Percentiles rank a stretch among this genome's conserved stretches.
phyloP scores from a whole-genome alignment of 805 yeast genomes.

The Grigorovia yakushimaensis region DNA sequence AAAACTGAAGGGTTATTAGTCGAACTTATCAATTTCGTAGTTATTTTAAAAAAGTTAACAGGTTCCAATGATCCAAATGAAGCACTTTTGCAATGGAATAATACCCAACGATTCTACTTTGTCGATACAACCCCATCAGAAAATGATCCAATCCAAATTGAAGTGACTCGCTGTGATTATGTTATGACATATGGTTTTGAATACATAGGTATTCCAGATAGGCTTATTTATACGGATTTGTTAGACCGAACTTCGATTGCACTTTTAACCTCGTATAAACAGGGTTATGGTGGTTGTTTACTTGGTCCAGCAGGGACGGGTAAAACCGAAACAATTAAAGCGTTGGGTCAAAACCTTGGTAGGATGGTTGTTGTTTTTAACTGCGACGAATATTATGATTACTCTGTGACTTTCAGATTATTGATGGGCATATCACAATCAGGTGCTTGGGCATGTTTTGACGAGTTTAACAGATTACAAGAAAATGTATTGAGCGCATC shows the following conservation, averaged over 20 bases:
- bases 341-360: slow-evolving; percentile 72
- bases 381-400: slow-evolving; percentile 86
- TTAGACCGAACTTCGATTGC: slow-evolving; percentile 62
- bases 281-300: slow-evolving; percentile 77
- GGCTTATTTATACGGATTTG: slow-evolving; percentile 69
- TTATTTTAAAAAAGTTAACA: slow-evolving; percentile 26
- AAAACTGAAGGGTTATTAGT: slow-evolving; percentile 34
- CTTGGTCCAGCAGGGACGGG: slow-evolving; percentile 98
- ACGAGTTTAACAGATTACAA: slow-evolving; percentile 80
- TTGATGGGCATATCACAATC: slow-evolving; percentile 69
- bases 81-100: slow-evolving; percentile 34
- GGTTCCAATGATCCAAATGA: not conserved
- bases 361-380: slow-evolving; percentile 75
- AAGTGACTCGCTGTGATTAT: slow-evolving; percentile 44
- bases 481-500: slow-evolving; percentile 70
- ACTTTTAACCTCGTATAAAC: slow-evolving; percentile 32
- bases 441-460: slow-evolving; percentile 95
- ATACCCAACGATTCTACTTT: slow-evolving; percentile 43
- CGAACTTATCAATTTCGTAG: slow-evolving; percentile 54
- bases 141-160: slow-evolving; percentile 29
- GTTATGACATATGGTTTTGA: slow-evolving; percentile 64
- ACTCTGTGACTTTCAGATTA: slow-evolving; percentile 65
- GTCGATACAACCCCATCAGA: slow-evolving; percentile 13
- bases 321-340: slow-evolving; percentile 83
- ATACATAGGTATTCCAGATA: slow-evolving; percentile 65